Conservation (phyloP, 2,329 filamentous ascomycete species). For the Paecilomyces niveus region DNA sequence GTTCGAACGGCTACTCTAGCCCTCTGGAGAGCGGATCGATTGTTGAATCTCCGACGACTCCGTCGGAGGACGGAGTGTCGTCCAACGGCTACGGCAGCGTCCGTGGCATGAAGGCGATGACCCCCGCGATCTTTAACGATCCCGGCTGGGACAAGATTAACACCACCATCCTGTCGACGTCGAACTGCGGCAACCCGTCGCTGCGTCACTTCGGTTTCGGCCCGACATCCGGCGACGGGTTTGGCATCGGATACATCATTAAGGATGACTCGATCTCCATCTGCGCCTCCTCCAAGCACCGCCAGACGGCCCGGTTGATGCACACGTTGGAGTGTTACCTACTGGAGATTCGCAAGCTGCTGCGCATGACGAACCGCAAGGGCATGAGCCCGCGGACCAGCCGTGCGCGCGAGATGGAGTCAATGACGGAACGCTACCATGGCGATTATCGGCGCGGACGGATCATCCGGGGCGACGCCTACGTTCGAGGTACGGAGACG, state of each 20-base stretch:
- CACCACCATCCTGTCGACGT: conserved; percentile 87
- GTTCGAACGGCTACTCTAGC: conserved; percentile 59
- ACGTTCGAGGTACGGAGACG: conserved; percentile 47
- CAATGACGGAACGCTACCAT: conserved; percentile 32
- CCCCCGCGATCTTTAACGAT: conserved; percentile 78
- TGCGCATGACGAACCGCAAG: conserved; percentile 61
- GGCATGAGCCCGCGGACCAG: conserved; percentile 47
- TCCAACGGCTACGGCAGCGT: conserved; percentile 51
- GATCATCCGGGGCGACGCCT: conserved; percentile 53
- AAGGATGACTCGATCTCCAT: conserved; percentile 88
- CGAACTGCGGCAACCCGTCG: conserved; percentile 96
- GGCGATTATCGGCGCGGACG: conserved; percentile 60
- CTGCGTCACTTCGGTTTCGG: conserved; percentile 96
- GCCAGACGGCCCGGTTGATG: conserved; percentile 85
- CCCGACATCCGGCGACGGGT: conserved; percentile 85
- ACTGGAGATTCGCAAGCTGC: conserved; percentile 77
- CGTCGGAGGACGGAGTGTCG: conserved; percentile 35
- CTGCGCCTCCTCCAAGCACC: conserved; percentile 86
- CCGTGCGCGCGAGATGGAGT: conserved; percentile 56
- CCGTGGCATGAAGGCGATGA: conserved; percentile 42
- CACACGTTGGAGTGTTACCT: conserved; percentile 87
- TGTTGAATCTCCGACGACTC: conserved; percentile 26
- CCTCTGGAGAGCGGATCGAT: conserved; percentile 34
- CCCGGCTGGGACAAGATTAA: conserved; percentile 91
- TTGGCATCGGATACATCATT: conserved; percentile 98